These are phyloP conservation scores for Sporothrix protearum DNA, from an alignment of 2,329 filamentous ascomycete genomes.

Conservation along the genomic window DNA sequence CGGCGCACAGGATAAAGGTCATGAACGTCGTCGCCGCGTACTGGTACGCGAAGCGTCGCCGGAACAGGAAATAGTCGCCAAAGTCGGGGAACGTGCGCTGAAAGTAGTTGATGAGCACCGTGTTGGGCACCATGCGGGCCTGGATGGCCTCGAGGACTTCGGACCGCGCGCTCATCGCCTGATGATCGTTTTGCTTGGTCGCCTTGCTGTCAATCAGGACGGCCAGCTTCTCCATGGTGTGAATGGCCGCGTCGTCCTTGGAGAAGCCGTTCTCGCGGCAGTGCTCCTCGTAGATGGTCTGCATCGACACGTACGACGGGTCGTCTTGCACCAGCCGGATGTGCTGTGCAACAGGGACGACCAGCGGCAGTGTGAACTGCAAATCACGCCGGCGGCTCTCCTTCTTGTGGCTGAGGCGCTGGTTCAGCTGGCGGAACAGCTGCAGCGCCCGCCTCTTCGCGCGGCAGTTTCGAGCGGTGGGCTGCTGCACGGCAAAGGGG, in stretches of 20 bases:
- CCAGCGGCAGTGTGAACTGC: conserved; percentile 92
- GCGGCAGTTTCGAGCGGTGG: conserved; percentile 84
- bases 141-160: conserved; percentile 96
- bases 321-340: conserved; percentile 96
- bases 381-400: conserved; percentile 90
- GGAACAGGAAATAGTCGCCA: conserved; percentile 97
- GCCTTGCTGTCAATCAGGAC: conserved; percentile 67
- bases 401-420: conserved; percentile 85
- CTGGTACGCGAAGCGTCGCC: conserved; percentile 93
- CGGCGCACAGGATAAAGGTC: conserved; percentile 98
- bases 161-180: conserved; percentile 68
- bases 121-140: conserved; percentile 84
- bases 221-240: conserved; percentile 90
- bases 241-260: conserved; percentile 93
- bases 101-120: conserved; percentile 83
- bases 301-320: conserved; percentile 86
- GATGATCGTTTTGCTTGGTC: conserved; percentile 62
- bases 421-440: conserved; percentile 96
- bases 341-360: conserved; percentile 91
- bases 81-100: conserved; percentile 82
- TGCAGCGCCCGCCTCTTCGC: conserved; percentile 94
- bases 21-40: conserved; percentile 94
- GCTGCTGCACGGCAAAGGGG: conserved; percentile 93
- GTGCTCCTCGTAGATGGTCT: conserved; percentile 94
- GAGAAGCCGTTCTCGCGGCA: conserved; percentile 81